Evolutionary conservation across 106 monocot species (phyloP), one percentile per base, ranked within the genome.

Genomic region (Dendrobium huoshanense): DNA sequence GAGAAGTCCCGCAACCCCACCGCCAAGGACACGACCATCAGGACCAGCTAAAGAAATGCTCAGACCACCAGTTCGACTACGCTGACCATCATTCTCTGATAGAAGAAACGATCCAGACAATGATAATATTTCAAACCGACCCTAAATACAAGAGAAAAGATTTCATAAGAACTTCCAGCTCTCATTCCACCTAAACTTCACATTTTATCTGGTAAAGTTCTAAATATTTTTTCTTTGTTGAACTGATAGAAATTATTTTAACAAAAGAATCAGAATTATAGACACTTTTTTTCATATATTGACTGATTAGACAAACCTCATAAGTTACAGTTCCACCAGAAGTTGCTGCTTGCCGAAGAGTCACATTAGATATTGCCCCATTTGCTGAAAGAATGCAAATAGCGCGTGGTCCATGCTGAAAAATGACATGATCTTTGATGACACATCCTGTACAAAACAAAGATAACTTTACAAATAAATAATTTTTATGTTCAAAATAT

Each of bases 301-400:
- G 37, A 8, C 73, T 19, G 7, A 74, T 20, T 74, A 20, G 19
- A 47, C 84, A 74, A 75, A 94, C 94, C 94, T 95, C 94, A 72
- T 95, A 95, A 33, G 94, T 95, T 54, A 95, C 94, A 9, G 88
- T 92, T 82, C 90, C 94, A 78, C 94, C 90, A 67, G 94, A 95
- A 84, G 88, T 92, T 24, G 94, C 88, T n/a, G 94, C 83, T 75
- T 92, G 91, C 29, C 92, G 86, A 82, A 95, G 88, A 55, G 94
- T 95, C 29, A 92, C 94, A 88, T 95, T 95, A 17, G 92, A 92
- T 77, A 95, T 92, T 2, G 90, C 88, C 74, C 94, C 94, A 82
- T 95, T 95, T 41, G 94, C 94, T 18, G 92, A 92, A 43, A 95
- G 81, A 73, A 94, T 85, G 79, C 94, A 94, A 7, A 94, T 84